phyloP scores from a whole-genome alignment of 2,329 filamentous ascomycete genomes.

The Trichoderma sp. region DNA sequence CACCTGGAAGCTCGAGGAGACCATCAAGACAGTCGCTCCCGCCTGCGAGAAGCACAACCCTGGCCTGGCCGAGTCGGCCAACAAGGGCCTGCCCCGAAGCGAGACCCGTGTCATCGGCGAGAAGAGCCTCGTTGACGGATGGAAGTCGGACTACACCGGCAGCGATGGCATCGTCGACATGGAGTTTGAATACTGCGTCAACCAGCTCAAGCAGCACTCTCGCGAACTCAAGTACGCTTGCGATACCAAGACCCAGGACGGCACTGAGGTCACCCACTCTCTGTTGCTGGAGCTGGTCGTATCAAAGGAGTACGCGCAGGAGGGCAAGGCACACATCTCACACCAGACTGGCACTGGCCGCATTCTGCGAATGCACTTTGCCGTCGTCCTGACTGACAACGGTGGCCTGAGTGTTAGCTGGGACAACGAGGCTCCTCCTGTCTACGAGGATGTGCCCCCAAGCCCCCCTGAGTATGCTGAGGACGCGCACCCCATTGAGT shows the following conservation, averaged over 20 bases:
- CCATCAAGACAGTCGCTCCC: slow-evolving; percentile 73
- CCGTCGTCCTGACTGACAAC: slow-evolving; percentile 77
- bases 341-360: slow-evolving; percentile 88
- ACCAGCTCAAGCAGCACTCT: slow-evolving; percentile 47
- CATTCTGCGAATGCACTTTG: slow-evolving; percentile 91
- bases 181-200: slow-evolving; percentile 67
- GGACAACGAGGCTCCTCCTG: slow-evolving; percentile 93
- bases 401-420: slow-evolving; percentile 88
- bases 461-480: slow-evolving; percentile 72
- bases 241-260: slow-evolving; percentile 73
- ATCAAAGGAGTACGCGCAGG: slow-evolving; percentile 81
- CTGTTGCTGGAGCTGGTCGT: slow-evolving; percentile 93
- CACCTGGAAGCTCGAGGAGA: slow-evolving; percentile 91
- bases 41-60: slow-evolving; percentile 76
- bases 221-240: slow-evolving; percentile 66
- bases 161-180: slow-evolving; percentile 44
- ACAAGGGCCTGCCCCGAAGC: slow-evolving; percentile 72
- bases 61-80: slow-evolving; percentile 41
- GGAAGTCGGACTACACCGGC: slow-evolving; percentile 71
- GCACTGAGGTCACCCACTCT: slow-evolving; percentile 78
- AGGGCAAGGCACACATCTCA: slow-evolving; percentile 66
- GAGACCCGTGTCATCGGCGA: slow-evolving; percentile 77
- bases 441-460: slow-evolving; percentile 90
- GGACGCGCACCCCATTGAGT: slow-evolving; percentile 39
- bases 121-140: slow-evolving; percentile 80